Conservation (phyloP, 1,284 basidiomycete species). For the Apiotrichum porosum region DNA sequence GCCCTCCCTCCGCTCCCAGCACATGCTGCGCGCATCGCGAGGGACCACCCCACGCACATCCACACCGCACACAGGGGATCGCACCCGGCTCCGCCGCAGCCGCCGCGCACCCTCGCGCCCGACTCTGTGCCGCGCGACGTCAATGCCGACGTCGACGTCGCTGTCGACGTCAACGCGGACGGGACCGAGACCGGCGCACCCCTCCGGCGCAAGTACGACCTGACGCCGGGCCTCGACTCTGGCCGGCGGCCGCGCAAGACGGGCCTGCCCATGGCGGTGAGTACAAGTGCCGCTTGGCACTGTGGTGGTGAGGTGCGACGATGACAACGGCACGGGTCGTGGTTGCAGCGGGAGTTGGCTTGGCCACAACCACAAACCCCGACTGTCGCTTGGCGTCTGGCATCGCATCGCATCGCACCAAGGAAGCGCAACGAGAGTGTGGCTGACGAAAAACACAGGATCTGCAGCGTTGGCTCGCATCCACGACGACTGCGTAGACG, state of each 20-base stretch:
- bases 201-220: conserved; percentile 7
- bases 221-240: conserved; percentile 15
- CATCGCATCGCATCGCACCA: too few species aligned
- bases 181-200: too few species aligned
- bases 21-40: too few species aligned
- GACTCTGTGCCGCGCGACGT: too few species aligned
- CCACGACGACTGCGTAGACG: background rate
- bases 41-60: background rate
- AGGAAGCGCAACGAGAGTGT: background rate
- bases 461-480: conserved; percentile 16
- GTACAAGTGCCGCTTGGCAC: background rate
- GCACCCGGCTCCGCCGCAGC: too few species aligned
- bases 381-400: too few species aligned
- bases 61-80: too few species aligned
- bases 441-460: conserved; percentile 10
- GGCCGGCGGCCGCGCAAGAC: conserved; percentile 16
- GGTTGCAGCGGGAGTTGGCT: too few species aligned
- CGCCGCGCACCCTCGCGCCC: background rate
- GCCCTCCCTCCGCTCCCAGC: too few species aligned
- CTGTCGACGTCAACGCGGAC: background rate
- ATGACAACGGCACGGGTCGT: too few species aligned
- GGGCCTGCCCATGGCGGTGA: conserved; percentile 11
- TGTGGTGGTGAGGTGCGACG: too few species aligned
- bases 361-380: too few species aligned
- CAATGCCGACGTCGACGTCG: background rate